Evolutionary conservation across 2,329 filamentous ascomycete genomes (phyloP).

Genomic region (Paradendryphiella salina): DNA sequence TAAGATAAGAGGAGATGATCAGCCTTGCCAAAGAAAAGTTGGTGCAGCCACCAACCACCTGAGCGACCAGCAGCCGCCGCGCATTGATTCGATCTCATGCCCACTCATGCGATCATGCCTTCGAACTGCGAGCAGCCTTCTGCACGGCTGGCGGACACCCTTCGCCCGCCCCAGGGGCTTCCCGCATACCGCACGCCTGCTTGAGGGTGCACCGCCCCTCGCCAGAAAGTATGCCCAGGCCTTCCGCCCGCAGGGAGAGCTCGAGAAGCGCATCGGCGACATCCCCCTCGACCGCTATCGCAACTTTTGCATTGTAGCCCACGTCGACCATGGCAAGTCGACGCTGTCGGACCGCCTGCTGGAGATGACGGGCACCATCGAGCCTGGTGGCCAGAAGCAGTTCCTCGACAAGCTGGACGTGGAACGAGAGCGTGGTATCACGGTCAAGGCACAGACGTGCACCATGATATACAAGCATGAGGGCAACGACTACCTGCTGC

Average conservation of each 20-base stretch:
- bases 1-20: slow-evolving; percentile 26
- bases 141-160: slow-evolving; percentile 44
- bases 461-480: slow-evolving; percentile 93
- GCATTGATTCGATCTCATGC: slow-evolving; percentile 32
- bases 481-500: slow-evolving; percentile 86
- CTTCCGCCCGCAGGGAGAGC: slow-evolving; percentile 51
- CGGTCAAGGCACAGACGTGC: slow-evolving; percentile 97
- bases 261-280: slow-evolving; percentile 68
- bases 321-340: slow-evolving; percentile 98
- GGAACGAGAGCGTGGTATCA: slow-evolving; percentile 93
- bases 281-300: slow-evolving; percentile 80
- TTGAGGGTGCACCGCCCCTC: slow-evolving; percentile 37
- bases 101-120: slow-evolving; percentile 57
- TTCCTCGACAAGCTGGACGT: slow-evolving; percentile 97
- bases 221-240: slow-evolving; percentile 42
- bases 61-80: slow-evolving; percentile 8
- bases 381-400: slow-evolving; percentile 86
- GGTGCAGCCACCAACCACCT: slow-evolving; percentile 3
- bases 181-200: slow-evolving; percentile 14
- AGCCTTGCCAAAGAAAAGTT: slow-evolving; percentile 11
- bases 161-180: slow-evolving; percentile 26
- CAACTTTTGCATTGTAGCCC: slow-evolving; percentile 98
- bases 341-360: slow-evolving; percentile 90
- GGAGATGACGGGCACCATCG: slow-evolving; percentile 90
- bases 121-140: slow-evolving; percentile 49